Conservation (phyloP, 1,284 basidiomycete genomes). For the Ustilago esculenta region DNA sequence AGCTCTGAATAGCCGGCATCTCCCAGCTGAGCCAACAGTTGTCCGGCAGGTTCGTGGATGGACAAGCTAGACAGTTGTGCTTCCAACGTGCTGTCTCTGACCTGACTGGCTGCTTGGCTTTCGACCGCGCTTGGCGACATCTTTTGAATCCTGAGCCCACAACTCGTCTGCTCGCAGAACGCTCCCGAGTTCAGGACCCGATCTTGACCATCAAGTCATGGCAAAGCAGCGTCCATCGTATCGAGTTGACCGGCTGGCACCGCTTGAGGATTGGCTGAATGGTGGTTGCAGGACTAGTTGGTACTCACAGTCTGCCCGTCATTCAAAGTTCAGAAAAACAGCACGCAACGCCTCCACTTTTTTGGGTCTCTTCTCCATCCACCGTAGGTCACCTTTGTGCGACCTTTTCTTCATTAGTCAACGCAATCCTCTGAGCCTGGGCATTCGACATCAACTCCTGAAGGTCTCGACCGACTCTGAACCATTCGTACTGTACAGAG, state of each 20-base stretch:
- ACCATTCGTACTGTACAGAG: too few species aligned
- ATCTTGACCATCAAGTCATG: slow-evolving; percentile 12
- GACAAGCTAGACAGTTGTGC: slow-evolving; percentile 11
- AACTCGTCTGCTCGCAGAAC: slow-evolving; percentile 28
- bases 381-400: too few species aligned
- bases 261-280: not conserved
- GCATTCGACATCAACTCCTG: not conserved
- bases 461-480: too few species aligned
- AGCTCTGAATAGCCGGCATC: slow-evolving; percentile 11
- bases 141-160: slow-evolving; percentile 24
- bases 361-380: too few species aligned
- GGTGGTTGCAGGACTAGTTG: not conserved
- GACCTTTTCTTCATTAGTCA: not conserved
- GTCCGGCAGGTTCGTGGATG: slow-evolving; percentile 28
- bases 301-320: too few species aligned
- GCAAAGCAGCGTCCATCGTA: not conserved
- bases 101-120: not conserved
- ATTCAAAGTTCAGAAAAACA: too few species aligned
- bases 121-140: slow-evolving; percentile 17
- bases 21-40: slow-evolving; percentile 19
- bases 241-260: not conserved
- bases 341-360: slow-evolving; percentile 1
- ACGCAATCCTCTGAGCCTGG: not conserved
- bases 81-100: slow-evolving; percentile 4
- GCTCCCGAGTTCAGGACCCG: slow-evolving; percentile 25